Evolutionary conservation across 140 eudicot genomes (phyloP), one percentile per base, ranked within the genome.

Genomic region (Bidens hawaiensis): DNA sequence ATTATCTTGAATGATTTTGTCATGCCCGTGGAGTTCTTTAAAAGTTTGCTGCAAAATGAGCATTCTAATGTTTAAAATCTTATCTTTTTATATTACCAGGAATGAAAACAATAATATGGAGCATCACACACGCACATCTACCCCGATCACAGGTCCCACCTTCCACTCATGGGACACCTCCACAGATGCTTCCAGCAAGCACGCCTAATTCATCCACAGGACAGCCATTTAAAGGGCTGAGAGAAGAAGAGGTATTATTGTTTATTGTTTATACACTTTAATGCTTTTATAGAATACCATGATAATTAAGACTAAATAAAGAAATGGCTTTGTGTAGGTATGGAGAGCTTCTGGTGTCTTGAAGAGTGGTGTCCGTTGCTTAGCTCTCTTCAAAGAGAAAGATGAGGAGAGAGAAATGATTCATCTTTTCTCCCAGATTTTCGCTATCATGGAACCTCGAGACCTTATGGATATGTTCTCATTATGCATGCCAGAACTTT

Each of bases 381-480:
- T 94, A 68, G 94, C 94, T 48, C 74, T 94, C 54, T 94, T 94
- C 59, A 88, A 81, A 69, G 99, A 94, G 75, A 88, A 86, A 67
- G 99, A 94, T 3, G 99, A 94, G 38, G 99, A 94, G 79, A 83
- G 85, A 62, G 99, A 94, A 40, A 85, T 94, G 97, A 77, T 88
- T 64, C 83, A 81, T 65, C 94, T 83, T 28, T 94, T 94, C 71
- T 94, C 99, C 64, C 94, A 94, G 69, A 85, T 89, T 62, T 69
- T 94, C 75, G 90, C 97, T 54, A 88, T 94, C 52, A 81, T 94
- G 97, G 99, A 94, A 59, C 95, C 99, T 43, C 88, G 99, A 33
- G 99, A 88, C 76, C 82, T 94, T 50, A 94, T 94, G 99, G 99
- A 94, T 51, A 94, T 94, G 95, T 94, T 94, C 78, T 88, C 99